Percentiles rank a stretch among this genome's conserved stretches.
These are phyloP conservation scores for Oryza brachyantha DNA, from an alignment of 176 grass and related monocot species.

Conservation along the genomic window DNA sequence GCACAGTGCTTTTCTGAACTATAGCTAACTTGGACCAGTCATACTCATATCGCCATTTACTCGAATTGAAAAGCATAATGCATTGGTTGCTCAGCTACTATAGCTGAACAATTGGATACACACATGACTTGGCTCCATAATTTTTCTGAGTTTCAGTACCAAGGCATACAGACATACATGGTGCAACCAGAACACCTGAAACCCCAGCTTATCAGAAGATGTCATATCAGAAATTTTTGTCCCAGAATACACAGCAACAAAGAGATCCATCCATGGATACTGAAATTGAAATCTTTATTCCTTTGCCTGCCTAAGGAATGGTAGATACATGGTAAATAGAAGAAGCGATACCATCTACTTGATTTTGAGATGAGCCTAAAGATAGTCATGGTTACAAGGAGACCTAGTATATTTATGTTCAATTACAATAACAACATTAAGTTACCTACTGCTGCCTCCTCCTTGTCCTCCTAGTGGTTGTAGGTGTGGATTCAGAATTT, in stretches of 20 bases:
- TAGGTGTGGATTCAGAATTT: neutral
- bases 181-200: neutral
- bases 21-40: neutral
- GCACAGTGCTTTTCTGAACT: neutral
- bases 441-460: constrained; percentile 38
- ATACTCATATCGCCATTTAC: neutral
- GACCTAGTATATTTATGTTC: constrained; percentile 21
- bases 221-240: neutral
- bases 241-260: neutral
- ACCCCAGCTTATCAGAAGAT: neutral
- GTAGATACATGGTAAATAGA: constrained; percentile 13
- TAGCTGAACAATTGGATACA: constrained; percentile 1
- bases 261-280: neutral
- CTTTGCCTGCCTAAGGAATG: constrained; percentile 23
- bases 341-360: constrained; percentile 1
- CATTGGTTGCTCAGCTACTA: neutral
- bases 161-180: neutral
- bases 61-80: constrained; percentile 2
- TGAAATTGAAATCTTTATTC: constrained; percentile 18
- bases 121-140: neutral
- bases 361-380: constrained; percentile 5
- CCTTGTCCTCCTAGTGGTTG: constrained; percentile 36
- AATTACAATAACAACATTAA: neutral
- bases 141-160: neutral
- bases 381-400: neutral